Conservation (phyloP, 2,329 filamentous ascomycete species). For the Tolypocladium nubicola region DNA sequence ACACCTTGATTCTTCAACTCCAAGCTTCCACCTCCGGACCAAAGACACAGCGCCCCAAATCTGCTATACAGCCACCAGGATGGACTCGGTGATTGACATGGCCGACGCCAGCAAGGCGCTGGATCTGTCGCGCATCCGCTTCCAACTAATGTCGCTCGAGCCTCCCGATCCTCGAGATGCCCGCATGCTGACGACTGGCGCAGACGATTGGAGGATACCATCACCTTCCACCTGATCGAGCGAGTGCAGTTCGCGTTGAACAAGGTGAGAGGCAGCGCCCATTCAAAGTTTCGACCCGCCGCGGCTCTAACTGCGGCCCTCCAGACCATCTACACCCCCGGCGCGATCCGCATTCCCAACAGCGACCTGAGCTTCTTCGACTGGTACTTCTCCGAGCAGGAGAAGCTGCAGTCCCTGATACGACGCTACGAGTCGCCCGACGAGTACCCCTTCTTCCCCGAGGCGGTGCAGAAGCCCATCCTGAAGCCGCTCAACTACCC, state of each 20-base stretch:
- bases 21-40: background rate
- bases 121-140: slow-evolving; percentile 84
- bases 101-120: slow-evolving; percentile 76
- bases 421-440: slow-evolving; percentile 93
- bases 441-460: slow-evolving; percentile 94
- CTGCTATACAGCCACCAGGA: slow-evolving; percentile 26
- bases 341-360: slow-evolving; percentile 68
- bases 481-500: slow-evolving; percentile 86
- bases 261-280: slow-evolving; percentile 20
- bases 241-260: slow-evolving; percentile 96
- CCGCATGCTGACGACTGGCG: background rate
- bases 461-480: slow-evolving; percentile 67
- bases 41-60: background rate
- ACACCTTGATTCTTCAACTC: background rate
- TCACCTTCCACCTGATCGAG: slow-evolving; percentile 94
- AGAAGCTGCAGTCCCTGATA: slow-evolving; percentile 83
- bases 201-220: slow-evolving; percentile 94
- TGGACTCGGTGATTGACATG: slow-evolving; percentile 88
- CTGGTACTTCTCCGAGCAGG: slow-evolving; percentile 86
- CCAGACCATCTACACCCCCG: slow-evolving; percentile 69
- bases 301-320: background rate
- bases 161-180: slow-evolving; percentile 1
- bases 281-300: background rate
- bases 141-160: slow-evolving; percentile 70
- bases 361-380: slow-evolving; percentile 74